These are phyloP conservation scores for Monilinia laxa DNA, from an alignment of 2,329 filamentous ascomycete species.

Conservation along the genomic window DNA sequence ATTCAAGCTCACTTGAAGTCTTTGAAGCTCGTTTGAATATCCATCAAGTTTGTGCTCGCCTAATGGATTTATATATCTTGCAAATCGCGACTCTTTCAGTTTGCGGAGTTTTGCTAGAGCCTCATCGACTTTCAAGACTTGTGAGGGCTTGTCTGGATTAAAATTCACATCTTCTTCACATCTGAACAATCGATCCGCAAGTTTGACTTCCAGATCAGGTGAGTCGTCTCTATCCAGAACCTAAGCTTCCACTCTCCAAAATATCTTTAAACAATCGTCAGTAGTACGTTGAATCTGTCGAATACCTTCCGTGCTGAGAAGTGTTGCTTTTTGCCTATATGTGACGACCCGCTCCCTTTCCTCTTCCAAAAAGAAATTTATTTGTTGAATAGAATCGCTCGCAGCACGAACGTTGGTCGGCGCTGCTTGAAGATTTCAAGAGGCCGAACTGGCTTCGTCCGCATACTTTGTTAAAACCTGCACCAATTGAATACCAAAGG, in stretches of 20 bases:
- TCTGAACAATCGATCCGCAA: background rate
- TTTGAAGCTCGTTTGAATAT: no score
- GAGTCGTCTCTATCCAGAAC: conserved; percentile 1
- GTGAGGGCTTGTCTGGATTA: background rate
- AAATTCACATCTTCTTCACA: background rate
- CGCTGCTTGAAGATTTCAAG: background rate
- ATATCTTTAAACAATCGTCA: conserved; percentile 12
- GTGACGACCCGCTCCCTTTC: background rate
- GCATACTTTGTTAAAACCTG: conserved; percentile 10
- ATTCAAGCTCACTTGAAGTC: no score
- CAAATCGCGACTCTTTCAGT: background rate
- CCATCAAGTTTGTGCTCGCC: no score
- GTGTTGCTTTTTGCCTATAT: background rate
- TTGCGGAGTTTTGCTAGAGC: conserved; percentile 3
- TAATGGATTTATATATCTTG: background rate
- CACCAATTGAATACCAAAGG: conserved; percentile 10
- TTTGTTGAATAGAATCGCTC: background rate
- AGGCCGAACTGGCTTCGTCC: background rate
- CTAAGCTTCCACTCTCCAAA: conserved; percentile 18
- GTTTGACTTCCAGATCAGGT: background rate
- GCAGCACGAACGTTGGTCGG: conserved; percentile 1
- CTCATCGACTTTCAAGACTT: conserved; percentile 9
- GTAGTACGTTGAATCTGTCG: background rate
- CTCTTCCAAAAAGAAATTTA: conserved; percentile 5
- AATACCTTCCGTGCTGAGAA: background rate